Evolutionary conservation across 2,329 filamentous ascomycete species (phyloP).

Genomic region (Penicillium sclerotigenum): DNA sequence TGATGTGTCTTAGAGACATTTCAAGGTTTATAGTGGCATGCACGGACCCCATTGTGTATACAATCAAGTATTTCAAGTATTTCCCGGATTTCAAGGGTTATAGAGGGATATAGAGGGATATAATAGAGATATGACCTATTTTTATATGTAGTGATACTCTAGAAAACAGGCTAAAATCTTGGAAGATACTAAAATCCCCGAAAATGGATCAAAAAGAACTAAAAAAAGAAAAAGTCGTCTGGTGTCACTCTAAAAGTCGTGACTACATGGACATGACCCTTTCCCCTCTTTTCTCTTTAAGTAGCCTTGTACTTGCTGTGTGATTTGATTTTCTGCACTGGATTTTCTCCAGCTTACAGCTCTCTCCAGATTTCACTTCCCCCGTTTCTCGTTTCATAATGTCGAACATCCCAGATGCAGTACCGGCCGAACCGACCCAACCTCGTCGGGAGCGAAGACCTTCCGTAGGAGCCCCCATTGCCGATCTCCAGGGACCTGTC

Average conservation of each 20-base stretch:
- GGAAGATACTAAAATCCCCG: not conserved
- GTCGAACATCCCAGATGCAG: not conserved
- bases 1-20: not conserved
- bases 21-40: not conserved
- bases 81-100: too few species aligned
- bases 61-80: not conserved
- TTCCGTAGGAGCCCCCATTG: slow-evolving; percentile 76
- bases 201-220: not conserved
- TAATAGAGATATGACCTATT: not conserved
- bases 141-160: not conserved
- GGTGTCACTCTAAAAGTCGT: slow-evolving; percentile 8
- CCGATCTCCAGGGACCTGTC: slow-evolving; percentile 80
- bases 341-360: slow-evolving; percentile 9
- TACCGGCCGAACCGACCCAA: slow-evolving; percentile 18
- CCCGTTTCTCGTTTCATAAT: not conserved
- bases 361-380: not conserved
- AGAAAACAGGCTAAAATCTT: not conserved
- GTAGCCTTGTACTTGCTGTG: not conserved
- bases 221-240: slow-evolving; percentile 1
- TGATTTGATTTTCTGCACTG: slow-evolving; percentile 19
- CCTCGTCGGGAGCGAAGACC: slow-evolving; percentile 68
- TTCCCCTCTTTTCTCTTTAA: slow-evolving; percentile 11
- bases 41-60: not conserved
- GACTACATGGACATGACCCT: slow-evolving; percentile 4
- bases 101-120: not conserved